Evolutionary conservation across 108 stramenopile genomes (phyloP), one percentile per base, ranked within the genome.

Genomic region (Cyclotella choctawhatcheeana): DNA sequence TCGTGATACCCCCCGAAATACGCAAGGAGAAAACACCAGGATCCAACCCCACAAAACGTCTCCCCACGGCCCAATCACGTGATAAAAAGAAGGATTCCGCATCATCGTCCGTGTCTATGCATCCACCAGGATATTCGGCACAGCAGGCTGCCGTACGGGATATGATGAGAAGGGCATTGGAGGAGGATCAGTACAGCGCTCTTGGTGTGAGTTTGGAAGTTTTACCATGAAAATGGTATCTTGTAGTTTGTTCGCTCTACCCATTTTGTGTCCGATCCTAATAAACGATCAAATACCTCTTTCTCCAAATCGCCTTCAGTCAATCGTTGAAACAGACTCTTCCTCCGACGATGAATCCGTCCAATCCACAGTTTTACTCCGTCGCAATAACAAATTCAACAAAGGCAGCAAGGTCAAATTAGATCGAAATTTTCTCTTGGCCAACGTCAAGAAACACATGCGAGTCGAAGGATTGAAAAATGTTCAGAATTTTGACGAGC

Each of bases 111-210:
- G 2, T 6, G 27, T 20, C 34, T 22, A 13, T 56, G 16, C 20
- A 59, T 37, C 26, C 74, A 3, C 50, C 74, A 12, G 59, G 64
- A 50, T 73, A 77, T 64, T 79, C 86, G 27, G 69, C 86, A 35
- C 88, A 88, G n/a, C 91, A 92, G 59, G 58, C 84, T 31, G 88
- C 89, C 1, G 89, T 88, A 44, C 85, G 90, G 51, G 91, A 94
- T 51, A 91, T 92, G 79, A 90, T 92, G 93, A 88, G 93, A 20
- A 74, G 82, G 5, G 89, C 87, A 3, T 60, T 94, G 33, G 93
- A 94, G 66, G 93, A 94, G 75, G 93, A 94, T 63, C 85, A 86
- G 52, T 92, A 94, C 62, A 88, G 86, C 5, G 93, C 91, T 24
- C 58, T 83, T 40, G 93, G 91, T 14, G 55, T 56, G 20, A 82